These are phyloP conservation scores for Trametes maxima DNA, from an alignment of 768 basidiomycete species.

Conservation along the genomic window DNA sequence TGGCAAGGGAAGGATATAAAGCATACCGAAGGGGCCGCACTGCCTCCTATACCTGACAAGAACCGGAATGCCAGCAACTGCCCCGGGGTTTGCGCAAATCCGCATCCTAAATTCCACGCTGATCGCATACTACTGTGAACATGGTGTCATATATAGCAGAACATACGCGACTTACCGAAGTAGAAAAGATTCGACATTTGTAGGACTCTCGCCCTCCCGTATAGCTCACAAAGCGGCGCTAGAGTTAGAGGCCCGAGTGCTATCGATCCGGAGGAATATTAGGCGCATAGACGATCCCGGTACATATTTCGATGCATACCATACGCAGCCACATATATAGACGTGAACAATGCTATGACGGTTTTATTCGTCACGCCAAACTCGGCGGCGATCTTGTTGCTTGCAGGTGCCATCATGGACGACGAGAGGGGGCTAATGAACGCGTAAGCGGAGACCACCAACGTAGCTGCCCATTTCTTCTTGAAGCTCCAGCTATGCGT, in stretches of 20 bases:
- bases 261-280: conserved; percentile 24
- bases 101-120: conserved; percentile 61
- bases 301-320: conserved; percentile 38
- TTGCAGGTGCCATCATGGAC: conserved; percentile 72
- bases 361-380: conserved; percentile 56
- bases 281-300: not conserved
- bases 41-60: conserved; percentile 70
- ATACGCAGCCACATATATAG: conserved; percentile 59
- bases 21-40: conserved; percentile 58
- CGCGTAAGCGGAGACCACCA: conserved; percentile 25
- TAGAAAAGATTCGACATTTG: conserved; percentile 70
- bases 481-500: conserved; percentile 53
- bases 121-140: not conserved
- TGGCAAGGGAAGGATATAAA: not conserved
- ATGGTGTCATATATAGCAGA: not conserved
- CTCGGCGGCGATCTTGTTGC: conserved; percentile 46
- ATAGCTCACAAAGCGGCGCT: conserved; percentile 76
- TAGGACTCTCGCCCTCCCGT: conserved; percentile 61
- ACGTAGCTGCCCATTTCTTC: conserved; percentile 54
- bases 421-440: conserved; percentile 55
- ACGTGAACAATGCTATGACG: conserved; percentile 57
- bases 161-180: conserved; percentile 44
- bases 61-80: conserved; percentile 73
- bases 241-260: conserved; percentile 50
- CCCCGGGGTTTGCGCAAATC: conserved; percentile 58